phyloP scores from a whole-genome alignment of 2,329 filamentous ascomycete genomes.

The Nemania sp. region DNA sequence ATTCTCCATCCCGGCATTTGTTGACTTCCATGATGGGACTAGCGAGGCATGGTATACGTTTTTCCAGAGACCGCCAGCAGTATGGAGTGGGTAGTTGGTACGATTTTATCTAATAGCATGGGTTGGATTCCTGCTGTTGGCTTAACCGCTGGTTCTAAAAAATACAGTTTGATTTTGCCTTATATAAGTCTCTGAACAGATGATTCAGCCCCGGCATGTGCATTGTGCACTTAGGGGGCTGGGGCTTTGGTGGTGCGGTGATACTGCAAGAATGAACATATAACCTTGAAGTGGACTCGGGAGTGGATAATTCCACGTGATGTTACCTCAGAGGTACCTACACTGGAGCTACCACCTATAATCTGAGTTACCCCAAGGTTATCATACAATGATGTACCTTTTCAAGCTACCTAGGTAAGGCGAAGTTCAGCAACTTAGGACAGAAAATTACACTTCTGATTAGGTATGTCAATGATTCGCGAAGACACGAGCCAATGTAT shows the following conservation, averaged over 20 bases:
- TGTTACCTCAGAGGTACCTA: not conserved
- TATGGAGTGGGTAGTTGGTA: not conserved
- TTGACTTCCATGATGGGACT: not conserved
- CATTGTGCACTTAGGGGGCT: no score
- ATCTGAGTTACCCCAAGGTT: no score
- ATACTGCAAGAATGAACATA: not conserved
- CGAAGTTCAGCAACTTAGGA: not conserved
- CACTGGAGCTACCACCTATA: no score
- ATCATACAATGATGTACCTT: not conserved
- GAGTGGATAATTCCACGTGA: not conserved
- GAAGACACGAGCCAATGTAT: not conserved
- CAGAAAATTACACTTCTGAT: not conserved
- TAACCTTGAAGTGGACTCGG: not conserved
- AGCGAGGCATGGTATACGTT: not conserved
- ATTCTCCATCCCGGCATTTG: not conserved
- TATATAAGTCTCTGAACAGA: no score
- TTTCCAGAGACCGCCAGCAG: not conserved
- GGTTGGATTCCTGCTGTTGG: not conserved
- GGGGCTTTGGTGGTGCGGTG: not conserved
- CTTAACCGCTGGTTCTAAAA: not conserved
- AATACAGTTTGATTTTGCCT: not conserved
- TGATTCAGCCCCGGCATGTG: no score
- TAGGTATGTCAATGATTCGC: not conserved
- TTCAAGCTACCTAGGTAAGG: not conserved
- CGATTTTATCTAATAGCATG: not conserved